Base-by-base conservation (phyloP, 2,329 filamentous ascomycete species). In the Macroventuria anomochaeta region DNA sequence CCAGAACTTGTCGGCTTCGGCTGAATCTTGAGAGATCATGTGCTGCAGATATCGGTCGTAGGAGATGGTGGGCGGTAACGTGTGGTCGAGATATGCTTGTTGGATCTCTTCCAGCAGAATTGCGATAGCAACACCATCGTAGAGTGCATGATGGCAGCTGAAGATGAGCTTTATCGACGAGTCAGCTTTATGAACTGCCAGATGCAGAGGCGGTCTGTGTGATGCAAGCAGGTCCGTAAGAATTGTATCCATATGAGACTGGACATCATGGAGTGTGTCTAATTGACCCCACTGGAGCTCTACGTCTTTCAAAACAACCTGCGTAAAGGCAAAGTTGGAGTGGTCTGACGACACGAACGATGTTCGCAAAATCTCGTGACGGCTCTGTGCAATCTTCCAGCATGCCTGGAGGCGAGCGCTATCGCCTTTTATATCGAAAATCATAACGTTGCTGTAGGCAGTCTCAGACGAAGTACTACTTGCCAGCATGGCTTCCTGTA, bases 401-500 rank as follows among this genome's bases (percentile, higher is more conserved):
- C 84, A 83, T 0, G 64, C 32, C 59, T 78, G 79, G 41, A 96
- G 77, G 0, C 65, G 73, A 0, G 74, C 61, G 0, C 83, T 53
- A 28, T 85, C 73, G 1, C 80, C 77, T 4, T 73, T 75, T 6
- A 96, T 68, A 5, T 81, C 78, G 57, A 96, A 83, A 0, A 88
- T 73, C 50, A 90, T 85, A 40, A 83, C 84, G 69, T 96, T 96
- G 64, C 83, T 85, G 69, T 96, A 96, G 2, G 85, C 80, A 1
- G 75, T 74, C 10, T 76, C 71, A 1, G 73, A 73, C 64, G 75
- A 75, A 3, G 71, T 61, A 21, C 75, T 75, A 7, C 85, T 83
- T 2, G 86, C 87, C 0, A 96, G 79, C 91, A 96, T 96, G 0
- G 88, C 89, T 76, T 96, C 89, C 71, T 97, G 93, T 0, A 97